These are phyloP conservation scores for Sclerotinia nivalis DNA, from an alignment of 2,329 filamentous ascomycete genomes.

Conservation along the genomic window DNA sequence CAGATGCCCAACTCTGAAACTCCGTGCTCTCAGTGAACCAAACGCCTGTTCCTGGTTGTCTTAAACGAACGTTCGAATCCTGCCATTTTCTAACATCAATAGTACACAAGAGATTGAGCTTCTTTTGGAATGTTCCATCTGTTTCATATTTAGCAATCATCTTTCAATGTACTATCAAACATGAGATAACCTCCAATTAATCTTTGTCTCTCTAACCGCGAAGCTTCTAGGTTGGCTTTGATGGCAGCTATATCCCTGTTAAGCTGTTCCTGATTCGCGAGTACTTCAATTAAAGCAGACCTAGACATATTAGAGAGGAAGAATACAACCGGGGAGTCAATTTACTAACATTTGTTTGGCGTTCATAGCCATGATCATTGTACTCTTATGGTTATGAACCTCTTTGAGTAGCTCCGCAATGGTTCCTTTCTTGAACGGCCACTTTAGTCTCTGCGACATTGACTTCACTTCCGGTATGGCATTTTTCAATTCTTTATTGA, in stretches of 20 bases:
- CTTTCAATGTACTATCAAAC: not conserved
- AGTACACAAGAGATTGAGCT: conserved; percentile 22
- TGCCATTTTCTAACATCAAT: conserved; percentile 25
- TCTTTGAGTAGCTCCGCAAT: conserved; percentile 24
- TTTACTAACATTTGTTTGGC: conserved; percentile 24
- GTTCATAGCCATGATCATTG: conserved; percentile 27
- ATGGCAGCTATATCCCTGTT: not conserved
- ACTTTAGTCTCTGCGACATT: conserved; percentile 23
- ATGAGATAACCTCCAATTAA: not conserved
- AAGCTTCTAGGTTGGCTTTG: not conserved
- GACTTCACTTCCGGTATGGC: not conserved
- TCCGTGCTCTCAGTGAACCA: conserved; percentile 31
- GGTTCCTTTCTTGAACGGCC: conserved; percentile 26
- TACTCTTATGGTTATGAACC: conserved; percentile 28
- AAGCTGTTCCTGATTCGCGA: conserved; percentile 10
- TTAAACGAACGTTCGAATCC: conserved; percentile 23
- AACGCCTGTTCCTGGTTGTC: conserved; percentile 30
- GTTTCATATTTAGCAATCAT: not conserved
- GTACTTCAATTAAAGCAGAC: conserved; percentile 11
- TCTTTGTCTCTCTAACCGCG: not conserved
- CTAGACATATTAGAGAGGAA: not conserved
- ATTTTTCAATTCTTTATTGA: conserved; percentile 20
- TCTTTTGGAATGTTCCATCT: conserved; percentile 18
- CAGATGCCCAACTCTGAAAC: conserved; percentile 25
- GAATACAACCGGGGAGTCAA: not conserved